A percentile compares a stretch with the other conserved stretches of the same genome.
Evolutionary conservation across 768 basidiomycete species (phyloP).

Genomic region (Lentinula lateritia): DNA sequence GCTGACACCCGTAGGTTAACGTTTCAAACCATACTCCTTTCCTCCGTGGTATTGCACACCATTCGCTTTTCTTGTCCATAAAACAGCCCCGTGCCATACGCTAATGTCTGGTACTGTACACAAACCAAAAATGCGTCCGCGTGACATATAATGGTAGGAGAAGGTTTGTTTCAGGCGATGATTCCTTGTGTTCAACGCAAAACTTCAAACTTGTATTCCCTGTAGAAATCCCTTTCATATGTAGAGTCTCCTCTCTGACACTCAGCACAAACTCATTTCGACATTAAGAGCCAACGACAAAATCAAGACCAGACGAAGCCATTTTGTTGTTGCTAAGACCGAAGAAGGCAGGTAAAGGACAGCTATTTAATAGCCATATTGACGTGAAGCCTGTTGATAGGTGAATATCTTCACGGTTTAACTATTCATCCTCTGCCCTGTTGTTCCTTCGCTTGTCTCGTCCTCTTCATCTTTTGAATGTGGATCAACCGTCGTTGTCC

Average conservation of each 20-base stretch:
- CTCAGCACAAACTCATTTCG: constrained; percentile 68
- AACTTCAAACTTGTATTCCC: not conserved
- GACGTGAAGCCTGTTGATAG: constrained; percentile 88
- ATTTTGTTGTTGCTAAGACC: constrained; percentile 90
- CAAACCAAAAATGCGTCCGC: constrained; percentile 88
- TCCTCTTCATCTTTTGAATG: not conserved
- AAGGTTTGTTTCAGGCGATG: constrained; percentile 47
- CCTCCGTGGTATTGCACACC: not conserved
- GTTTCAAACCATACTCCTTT: not conserved
- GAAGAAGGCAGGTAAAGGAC: constrained; percentile 28
- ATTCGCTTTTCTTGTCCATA: not conserved
- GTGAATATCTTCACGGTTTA: constrained; percentile 26
- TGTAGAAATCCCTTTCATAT: constrained; percentile 79
- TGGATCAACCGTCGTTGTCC: not conserved
- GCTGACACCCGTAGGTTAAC: constrained; percentile 71
- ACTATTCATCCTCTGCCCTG: not conserved
- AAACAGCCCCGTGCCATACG: not conserved
- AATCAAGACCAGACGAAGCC: constrained; percentile 84
- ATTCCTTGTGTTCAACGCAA: not conserved
- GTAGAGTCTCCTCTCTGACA: constrained; percentile 85
- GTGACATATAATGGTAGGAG: constrained; percentile 84
- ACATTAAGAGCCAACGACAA: constrained; percentile 77
- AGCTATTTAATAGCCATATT: constrained; percentile 76
- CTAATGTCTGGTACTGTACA: constrained; percentile 58
- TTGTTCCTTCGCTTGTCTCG: not conserved